Conservation (phyloP, 345 rosid species). For the Salix udensis region DNA sequence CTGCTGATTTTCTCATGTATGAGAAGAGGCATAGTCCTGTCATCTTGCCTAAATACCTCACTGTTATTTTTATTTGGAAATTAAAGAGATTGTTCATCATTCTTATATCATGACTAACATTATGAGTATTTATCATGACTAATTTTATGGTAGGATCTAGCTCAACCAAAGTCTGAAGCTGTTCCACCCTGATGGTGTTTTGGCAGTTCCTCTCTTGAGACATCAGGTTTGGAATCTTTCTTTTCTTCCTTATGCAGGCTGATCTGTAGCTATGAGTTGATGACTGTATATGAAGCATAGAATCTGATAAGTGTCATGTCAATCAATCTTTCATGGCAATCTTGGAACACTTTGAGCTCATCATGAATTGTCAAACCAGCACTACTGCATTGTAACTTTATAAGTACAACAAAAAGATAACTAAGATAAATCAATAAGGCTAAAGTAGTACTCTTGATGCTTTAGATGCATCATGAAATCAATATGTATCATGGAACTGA, state of each 20-base stretch:
- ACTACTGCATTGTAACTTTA: too few species aligned
- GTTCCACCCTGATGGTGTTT: conserved; percentile 67
- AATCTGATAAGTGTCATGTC: too few species aligned
- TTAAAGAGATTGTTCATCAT: not conserved
- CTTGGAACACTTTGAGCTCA: too few species aligned
- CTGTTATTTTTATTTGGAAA: not conserved
- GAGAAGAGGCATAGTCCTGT: not conserved
- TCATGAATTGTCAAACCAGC: too few species aligned
- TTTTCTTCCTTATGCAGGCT: not conserved
- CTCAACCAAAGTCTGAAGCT: conserved; percentile 77
- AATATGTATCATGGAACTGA: not conserved
- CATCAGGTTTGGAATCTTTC: conserved; percentile 66
- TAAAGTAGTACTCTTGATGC: not conserved
- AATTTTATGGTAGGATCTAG: conserved; percentile 56
- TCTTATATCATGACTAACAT: not conserved
- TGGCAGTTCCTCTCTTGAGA: conserved; percentile 80
- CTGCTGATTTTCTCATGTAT: not conserved
- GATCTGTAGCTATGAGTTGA: not conserved
- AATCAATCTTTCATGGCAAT: too few species aligned
- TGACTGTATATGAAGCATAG: too few species aligned
- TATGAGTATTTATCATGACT: not conserved
- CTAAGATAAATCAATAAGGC: not conserved
- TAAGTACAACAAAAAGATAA: too few species aligned
- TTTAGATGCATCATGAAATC: not conserved
- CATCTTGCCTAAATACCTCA: not conserved